Conservation (phyloP, 306 rosid species). For the Glycine soja region DNA sequence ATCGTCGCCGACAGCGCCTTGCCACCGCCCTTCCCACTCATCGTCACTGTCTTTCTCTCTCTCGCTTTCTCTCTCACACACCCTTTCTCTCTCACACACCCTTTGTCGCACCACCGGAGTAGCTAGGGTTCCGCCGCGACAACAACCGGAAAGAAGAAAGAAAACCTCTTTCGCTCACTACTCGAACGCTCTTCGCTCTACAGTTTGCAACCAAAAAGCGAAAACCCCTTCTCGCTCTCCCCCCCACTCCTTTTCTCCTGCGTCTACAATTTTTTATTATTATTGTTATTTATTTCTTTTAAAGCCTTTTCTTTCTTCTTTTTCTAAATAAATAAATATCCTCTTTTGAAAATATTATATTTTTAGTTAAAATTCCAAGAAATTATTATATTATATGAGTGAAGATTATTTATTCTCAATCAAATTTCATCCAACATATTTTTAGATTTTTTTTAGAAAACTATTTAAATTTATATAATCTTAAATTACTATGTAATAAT, state of each 20-base stretch:
- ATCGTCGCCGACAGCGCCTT: conserved; percentile 59
- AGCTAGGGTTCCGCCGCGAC: conserved; percentile 45
- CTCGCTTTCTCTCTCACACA: too few species aligned
- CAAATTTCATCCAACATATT: too few species aligned
- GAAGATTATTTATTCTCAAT: too few species aligned
- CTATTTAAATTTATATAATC: too few species aligned
- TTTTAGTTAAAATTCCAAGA: too few species aligned
- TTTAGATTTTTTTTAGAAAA: too few species aligned
- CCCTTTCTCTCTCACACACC: background rate
- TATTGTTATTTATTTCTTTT: background rate
- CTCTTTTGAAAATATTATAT: too few species aligned
- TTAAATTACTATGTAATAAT: too few species aligned
- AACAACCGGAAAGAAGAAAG: background rate
- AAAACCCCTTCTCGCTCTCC: conserved; percentile 44
- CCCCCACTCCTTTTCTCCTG: conserved; percentile 46
- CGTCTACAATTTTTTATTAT: background rate
- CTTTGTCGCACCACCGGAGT: background rate
- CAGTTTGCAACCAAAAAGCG: conserved; percentile 35
- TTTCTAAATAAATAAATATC: too few species aligned
- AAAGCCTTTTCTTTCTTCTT: background rate
- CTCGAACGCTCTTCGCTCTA: background rate
- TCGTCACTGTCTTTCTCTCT: conserved; percentile 6
- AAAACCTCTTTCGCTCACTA: conserved; percentile 4
- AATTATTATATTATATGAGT: too few species aligned
- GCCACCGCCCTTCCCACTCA: conserved; percentile 75